Percentiles rank a stretch among this genome's conserved stretches.
These are phyloP conservation scores for Thelephora terrestris DNA, from an alignment of 1,284 basidiomycete genomes.

Conservation along the genomic window DNA sequence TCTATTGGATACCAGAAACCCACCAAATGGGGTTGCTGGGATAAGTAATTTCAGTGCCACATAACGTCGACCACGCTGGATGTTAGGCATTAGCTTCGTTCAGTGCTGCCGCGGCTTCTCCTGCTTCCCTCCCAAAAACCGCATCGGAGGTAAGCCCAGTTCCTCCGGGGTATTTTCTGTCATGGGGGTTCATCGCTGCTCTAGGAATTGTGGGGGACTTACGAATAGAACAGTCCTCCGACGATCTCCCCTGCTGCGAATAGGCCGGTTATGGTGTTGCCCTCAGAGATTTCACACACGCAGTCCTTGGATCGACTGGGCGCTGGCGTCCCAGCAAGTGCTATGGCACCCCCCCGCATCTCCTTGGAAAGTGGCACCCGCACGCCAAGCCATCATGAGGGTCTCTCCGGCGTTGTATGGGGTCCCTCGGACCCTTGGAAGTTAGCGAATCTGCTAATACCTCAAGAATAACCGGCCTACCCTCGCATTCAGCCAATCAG, in stretches of 20 bases:
- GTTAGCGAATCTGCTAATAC: background rate
- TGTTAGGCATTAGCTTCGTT: background rate
- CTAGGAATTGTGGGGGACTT: slow-evolving; percentile 12
- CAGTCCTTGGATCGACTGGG: slow-evolving; percentile 44
- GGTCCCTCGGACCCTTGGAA: slow-evolving; percentile 48
- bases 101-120: slow-evolving; percentile 31
- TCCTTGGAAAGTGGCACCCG: slow-evolving; percentile 46
- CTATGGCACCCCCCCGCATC: slow-evolving; percentile 60
- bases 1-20: too few species aligned
- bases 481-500: slow-evolving; percentile 44
- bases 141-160: slow-evolving; percentile 58
- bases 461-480: slow-evolving; percentile 22
- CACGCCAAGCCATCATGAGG: slow-evolving; percentile 35
- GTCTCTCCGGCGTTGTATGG: slow-evolving; percentile 61
- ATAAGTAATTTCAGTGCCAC: too few species aligned
- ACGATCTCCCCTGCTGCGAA: slow-evolving; percentile 62
- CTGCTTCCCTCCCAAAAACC: slow-evolving; percentile 56
- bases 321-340: slow-evolving; percentile 63
- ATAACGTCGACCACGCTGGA: too few species aligned
- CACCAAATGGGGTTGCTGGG: too few species aligned
- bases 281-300: slow-evolving; percentile 39
- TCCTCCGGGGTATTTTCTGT: slow-evolving; percentile 54
- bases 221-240: slow-evolving; percentile 43
- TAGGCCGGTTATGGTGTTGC: slow-evolving; percentile 38
- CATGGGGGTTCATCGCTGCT: background rate